A percentile compares a stretch with the other conserved stretches of the same genome.
These are phyloP conservation scores for Alnus glutinosa DNA, from an alignment of 306 rosid species.

Conservation along the genomic window DNA sequence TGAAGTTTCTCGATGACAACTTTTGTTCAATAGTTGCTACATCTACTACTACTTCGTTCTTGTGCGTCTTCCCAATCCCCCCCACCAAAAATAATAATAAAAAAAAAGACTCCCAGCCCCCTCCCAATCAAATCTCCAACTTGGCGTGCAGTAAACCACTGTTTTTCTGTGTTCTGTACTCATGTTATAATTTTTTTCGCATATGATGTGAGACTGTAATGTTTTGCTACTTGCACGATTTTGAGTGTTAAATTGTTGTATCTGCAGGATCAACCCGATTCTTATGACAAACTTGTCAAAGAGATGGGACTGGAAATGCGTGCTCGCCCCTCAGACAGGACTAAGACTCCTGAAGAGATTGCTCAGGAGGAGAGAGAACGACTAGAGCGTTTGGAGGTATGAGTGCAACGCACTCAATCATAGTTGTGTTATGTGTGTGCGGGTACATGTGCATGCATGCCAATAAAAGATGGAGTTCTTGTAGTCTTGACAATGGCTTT, in stretches of 20 bases:
- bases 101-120: no score
- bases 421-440: constrained; percentile 4
- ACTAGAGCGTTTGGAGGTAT: constrained; percentile 80
- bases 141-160: not conserved
- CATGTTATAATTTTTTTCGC: not conserved
- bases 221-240: not conserved
- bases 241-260: constrained; percentile 21
- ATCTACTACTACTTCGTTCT: not conserved
- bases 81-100: no score
- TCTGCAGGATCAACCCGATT: constrained; percentile 74
- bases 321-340: constrained; percentile 91
- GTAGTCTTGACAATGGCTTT: not conserved
- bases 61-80: no score
- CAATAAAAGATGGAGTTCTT: not conserved
- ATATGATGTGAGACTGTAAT: not conserved
- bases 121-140: not conserved
- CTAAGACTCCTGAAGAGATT: constrained; percentile 84
- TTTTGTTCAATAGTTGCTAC: not conserved
- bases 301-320: constrained; percentile 78
- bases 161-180: not conserved
- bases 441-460: not conserved
- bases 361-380: constrained; percentile 91
- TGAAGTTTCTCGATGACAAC: not conserved
- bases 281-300: constrained; percentile 69
- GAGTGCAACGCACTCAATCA: not conserved